Conservation (phyloP, 176 grass and related monocot genomes). For the Paspalum notatum region DNA sequence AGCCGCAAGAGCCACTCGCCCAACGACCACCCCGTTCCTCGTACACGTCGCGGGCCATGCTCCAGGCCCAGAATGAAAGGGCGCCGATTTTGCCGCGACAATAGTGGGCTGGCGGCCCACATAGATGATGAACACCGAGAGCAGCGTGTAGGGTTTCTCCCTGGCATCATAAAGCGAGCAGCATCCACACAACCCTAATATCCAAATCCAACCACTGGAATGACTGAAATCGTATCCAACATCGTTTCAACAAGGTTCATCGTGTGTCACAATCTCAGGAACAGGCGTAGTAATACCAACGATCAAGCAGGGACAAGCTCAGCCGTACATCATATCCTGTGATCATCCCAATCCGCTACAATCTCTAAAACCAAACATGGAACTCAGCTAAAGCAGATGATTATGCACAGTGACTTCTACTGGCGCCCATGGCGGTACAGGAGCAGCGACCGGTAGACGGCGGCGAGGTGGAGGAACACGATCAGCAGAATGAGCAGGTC, state of each 20-base stretch:
- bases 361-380: neutral
- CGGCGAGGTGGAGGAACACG: constrained; percentile 85
- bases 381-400: neutral
- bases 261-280: neutral
- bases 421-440: constrained; percentile 80
- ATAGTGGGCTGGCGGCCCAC: neutral
- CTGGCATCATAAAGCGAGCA: too few relatives aligned
- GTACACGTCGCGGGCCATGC: neutral
- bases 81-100: too few relatives aligned
- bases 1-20: constrained; percentile 19
- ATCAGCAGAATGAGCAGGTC: constrained; percentile 80
- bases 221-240: too few relatives aligned
- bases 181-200: too few relatives aligned
- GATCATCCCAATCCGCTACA: neutral
- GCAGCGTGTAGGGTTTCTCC: neutral
- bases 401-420: constrained; percentile 14
- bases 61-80: neutral
- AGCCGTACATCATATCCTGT: neutral
- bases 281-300: neutral
- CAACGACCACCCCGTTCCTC: neutral
- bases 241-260: neutral
- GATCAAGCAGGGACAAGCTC: neutral
- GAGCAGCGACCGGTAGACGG: constrained; percentile 84
- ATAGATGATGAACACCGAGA: neutral
- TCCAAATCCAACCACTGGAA: too few relatives aligned